Base-by-base conservation (phyloP, 345 rosid genomes). In the Hevea brasiliensis region DNA sequence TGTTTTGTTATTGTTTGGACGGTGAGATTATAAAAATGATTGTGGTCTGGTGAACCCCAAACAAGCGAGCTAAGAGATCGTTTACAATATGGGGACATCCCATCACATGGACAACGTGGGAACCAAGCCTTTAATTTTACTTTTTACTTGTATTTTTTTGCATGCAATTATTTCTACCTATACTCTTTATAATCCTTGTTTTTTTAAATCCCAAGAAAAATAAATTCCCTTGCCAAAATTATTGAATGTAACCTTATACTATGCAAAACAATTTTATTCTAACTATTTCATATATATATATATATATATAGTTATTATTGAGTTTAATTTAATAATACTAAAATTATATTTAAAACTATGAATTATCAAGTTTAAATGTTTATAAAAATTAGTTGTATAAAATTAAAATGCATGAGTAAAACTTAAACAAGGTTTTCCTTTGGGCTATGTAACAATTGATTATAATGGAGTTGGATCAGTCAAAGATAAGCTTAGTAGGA, bases 31-130 rank as follows among this genome's bases (percentile, higher is more conserved):
- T 70, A 61, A 77, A 75, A 82, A 76, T 48, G 0, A 59, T 8
- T 50, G 58, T 74, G 81, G 83, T 83, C 82, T 57, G 74, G 66
- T 53, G 62, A 81, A 69, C 74, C 59, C 67, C 78, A 67, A 78
- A 79, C 88, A 87, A 68, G 73, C 54, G 79, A 72, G 80, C 75
- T 77, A 76, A 61, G 77, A 65, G 64, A 57, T 72, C 80, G 87
- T 71, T 85, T 74, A 76, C 76, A 37, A 80, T 77, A 76, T 41
- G 71, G 80, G 72, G 72, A 70, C 84, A 83, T 54, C 88, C 83
- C 87, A 81, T 54, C 88, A 87, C 87, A 81, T 87, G 85, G 79
- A 74, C 82, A 69, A 70, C 76, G 59, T 51, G 50, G 77, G 62
- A 45, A 26, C 65, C 65, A 74, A 74, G 58, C 61, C 70, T 78